Percentiles rank a stretch among this genome's conserved stretches.
Conservation (phyloP, 441 rosid species). For the Populus trichocarpa region DNA sequence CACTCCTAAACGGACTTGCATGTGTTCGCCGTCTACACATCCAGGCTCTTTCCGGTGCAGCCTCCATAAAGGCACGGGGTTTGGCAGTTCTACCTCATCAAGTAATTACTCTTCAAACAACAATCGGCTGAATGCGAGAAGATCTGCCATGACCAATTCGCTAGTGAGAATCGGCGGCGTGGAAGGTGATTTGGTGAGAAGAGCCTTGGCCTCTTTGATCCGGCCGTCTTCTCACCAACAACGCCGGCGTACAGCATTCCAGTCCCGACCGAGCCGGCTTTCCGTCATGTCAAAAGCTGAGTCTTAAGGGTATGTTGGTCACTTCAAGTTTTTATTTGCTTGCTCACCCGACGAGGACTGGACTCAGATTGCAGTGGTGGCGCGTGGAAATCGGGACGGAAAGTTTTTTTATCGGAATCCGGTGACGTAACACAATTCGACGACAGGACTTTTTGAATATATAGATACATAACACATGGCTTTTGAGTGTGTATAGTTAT, state of each 20-base stretch:
- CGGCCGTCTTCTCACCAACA: conserved; percentile 79
- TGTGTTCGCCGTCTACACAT: conserved; percentile 76
- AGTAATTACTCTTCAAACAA: conserved; percentile 30
- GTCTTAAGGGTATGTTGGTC: not conserved
- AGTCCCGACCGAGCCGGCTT: conserved; percentile 67
- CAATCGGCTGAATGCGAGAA: conserved; percentile 55
- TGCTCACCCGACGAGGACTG: not conserved
- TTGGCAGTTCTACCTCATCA: conserved; percentile 23
- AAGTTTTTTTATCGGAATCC: not conserved
- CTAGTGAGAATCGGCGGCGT: no score
- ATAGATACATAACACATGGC: not conserved
- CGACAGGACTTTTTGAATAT: not conserved
- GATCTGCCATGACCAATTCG: conserved; percentile 84
- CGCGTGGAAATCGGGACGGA: not conserved
- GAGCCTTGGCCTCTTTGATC: conserved; percentile 70
- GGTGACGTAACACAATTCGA: not conserved
- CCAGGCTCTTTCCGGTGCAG: conserved; percentile 78
- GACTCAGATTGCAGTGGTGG: not conserved
- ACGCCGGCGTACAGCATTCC: conserved; percentile 52
- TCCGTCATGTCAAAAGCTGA: conserved; percentile 50
- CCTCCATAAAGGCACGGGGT: conserved; percentile 44
- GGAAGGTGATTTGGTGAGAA: conserved; percentile 79
- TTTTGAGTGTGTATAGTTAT: not conserved
- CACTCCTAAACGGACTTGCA: conserved; percentile 46
- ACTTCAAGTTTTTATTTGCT: not conserved